phyloP scores from a whole-genome alignment of 2,329 filamentous ascomycete genomes.

The Pyrenochaeta sp. region DNA sequence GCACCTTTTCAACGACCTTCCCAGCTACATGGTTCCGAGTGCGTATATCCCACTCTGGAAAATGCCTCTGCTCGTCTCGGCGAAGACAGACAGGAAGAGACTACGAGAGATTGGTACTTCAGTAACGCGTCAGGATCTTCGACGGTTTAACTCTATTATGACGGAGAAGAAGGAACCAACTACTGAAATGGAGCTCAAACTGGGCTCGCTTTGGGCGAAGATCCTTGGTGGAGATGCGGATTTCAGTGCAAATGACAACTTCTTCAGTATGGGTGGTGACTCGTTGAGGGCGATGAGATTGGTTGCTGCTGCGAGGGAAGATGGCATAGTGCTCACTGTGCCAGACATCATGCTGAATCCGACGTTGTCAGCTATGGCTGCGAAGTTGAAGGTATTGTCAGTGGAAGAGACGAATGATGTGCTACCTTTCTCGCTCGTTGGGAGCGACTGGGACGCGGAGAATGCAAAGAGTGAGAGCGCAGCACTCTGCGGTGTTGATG shows the following conservation, averaged over 20 bases:
- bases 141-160: conserved; percentile 40
- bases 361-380: conserved; percentile 57
- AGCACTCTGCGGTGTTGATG: conserved; percentile 38
- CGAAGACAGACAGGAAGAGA: conserved; percentile 48
- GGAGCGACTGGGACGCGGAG: conserved; percentile 34
- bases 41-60: conserved; percentile 48
- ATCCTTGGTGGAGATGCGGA: conserved; percentile 44
- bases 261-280: conserved; percentile 60
- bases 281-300: conserved; percentile 64
- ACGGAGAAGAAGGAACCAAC: conserved; percentile 55
- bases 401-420: conserved; percentile 31
- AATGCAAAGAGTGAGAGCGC: conserved; percentile 51
- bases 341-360: conserved; percentile 63
- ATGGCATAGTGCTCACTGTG: conserved; percentile 61
- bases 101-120: conserved; percentile 44
- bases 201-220: conserved; percentile 43
- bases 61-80: conserved; percentile 47
- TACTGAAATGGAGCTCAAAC: conserved; percentile 41
- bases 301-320: conserved; percentile 61
- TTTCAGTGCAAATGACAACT: conserved; percentile 49
- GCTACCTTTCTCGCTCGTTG: conserved; percentile 46
- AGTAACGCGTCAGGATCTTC: conserved; percentile 42
- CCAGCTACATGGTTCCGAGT: conserved; percentile 47
- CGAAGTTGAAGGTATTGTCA: conserved; percentile 34
- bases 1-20: conserved; percentile 39